Conservation (phyloP, 129 eudicot species). For the Erigeron canadensis region DNA sequence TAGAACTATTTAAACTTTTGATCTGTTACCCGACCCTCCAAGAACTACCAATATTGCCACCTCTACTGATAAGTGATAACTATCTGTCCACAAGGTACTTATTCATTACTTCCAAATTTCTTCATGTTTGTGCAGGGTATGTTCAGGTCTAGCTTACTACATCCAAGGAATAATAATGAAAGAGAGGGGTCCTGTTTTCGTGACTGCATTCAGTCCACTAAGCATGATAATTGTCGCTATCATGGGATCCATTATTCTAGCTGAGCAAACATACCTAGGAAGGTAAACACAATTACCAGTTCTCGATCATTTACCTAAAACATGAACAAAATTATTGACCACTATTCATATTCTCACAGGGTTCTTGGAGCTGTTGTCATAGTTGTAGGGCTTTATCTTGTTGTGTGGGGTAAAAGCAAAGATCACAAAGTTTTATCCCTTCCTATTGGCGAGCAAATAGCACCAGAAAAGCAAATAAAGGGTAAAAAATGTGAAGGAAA, state of each 20-base stretch:
- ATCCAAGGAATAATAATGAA: slow-evolving; percentile 83
- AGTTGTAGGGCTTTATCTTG: slow-evolving; percentile 76
- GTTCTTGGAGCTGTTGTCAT: slow-evolving; percentile 77
- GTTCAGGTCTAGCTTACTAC: slow-evolving; percentile 83
- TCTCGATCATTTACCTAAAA: neutral
- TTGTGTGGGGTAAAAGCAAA: slow-evolving; percentile 93
- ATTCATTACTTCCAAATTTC: neutral
- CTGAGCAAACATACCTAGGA: slow-evolving; percentile 64
- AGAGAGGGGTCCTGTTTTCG: slow-evolving; percentile 84
- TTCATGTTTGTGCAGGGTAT: slow-evolving; percentile 49
- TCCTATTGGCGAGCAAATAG: slow-evolving; percentile 35
- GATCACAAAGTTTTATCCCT: slow-evolving; percentile 47
- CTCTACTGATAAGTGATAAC: neutral
- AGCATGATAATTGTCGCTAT: slow-evolving; percentile 76
- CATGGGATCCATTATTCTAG: slow-evolving; percentile 62
- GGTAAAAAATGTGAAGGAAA: slow-evolving; percentile 24
- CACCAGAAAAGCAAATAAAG: slow-evolving; percentile 30
- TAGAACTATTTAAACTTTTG: neutral
- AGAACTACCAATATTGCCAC: neutral
- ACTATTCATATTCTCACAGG: slow-evolving; percentile 42
- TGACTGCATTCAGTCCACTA: slow-evolving; percentile 80
- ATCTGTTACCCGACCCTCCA: no score
- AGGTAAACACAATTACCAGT: slow-evolving; percentile 42
- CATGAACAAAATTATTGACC: slow-evolving; percentile 5
- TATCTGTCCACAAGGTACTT: neutral